These are phyloP conservation scores for Talaromyces marneffei DNA, from an alignment of 2,329 filamentous ascomycete genomes.

Conservation along the genomic window DNA sequence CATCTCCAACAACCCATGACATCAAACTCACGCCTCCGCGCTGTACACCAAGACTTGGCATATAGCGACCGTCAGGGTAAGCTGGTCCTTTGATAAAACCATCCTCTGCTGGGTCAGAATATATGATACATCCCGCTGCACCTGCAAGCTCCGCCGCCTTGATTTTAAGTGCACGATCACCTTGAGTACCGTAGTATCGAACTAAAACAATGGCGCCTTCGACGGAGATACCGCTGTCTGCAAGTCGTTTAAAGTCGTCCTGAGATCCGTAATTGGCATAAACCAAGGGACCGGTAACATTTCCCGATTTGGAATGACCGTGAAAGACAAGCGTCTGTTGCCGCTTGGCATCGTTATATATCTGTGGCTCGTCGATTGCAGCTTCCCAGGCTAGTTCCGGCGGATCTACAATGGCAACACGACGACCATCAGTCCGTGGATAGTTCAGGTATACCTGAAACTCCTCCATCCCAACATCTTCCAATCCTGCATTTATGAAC, in stretches of 20 bases:
- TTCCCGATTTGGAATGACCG: constrained; percentile 78
- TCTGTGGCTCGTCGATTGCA: constrained; percentile 72
- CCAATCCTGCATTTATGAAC: constrained; percentile 67
- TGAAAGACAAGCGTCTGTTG: constrained; percentile 77
- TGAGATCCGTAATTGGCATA: constrained; percentile 89
- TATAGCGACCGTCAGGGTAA: constrained; percentile 71
- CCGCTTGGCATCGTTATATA: constrained; percentile 56
- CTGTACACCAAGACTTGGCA: constrained; percentile 77
- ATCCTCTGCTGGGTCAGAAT: constrained; percentile 82
- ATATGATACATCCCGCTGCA: constrained; percentile 81
- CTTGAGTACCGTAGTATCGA: constrained; percentile 68
- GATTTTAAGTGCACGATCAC: constrained; percentile 72
- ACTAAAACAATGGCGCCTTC: constrained; percentile 80
- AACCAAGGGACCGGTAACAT: constrained; percentile 77
- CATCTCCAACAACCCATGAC: constrained; percentile 81
- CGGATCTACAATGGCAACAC: constrained; percentile 71
- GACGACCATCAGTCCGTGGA: constrained; percentile 67
- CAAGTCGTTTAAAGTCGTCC: constrained; percentile 71
- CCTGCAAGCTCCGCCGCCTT: constrained; percentile 84
- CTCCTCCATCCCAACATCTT: constrained; percentile 68
- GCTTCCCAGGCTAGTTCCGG: constrained; percentile 70
- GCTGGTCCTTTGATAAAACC: constrained; percentile 68
- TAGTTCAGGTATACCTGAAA: constrained; percentile 93
- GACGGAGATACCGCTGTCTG: constrained; percentile 65
- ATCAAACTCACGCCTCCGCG: constrained; percentile 73